Evolutionary conservation across 1,284 basidiomycete species (phyloP).

Genomic region (Austroboletus niveus): DNA sequence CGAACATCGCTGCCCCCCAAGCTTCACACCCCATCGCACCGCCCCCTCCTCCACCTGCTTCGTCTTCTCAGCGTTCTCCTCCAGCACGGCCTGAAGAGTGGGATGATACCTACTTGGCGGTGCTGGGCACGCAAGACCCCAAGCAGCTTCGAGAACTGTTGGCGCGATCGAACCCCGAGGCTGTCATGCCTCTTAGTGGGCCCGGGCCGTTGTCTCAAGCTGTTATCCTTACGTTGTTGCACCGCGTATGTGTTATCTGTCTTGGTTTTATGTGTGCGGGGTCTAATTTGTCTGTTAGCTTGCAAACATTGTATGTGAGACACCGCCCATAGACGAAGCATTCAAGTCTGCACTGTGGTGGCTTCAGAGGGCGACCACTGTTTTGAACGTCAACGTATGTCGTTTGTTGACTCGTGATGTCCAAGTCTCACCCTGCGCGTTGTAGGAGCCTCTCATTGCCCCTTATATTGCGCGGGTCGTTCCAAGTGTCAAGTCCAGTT

Average conservation of each 20-base stretch:
- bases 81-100: conserved; percentile 67
- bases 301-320: conserved; percentile 68
- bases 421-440: conserved; percentile 6
- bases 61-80: conserved; percentile 49
- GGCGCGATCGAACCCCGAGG: conserved; percentile 68
- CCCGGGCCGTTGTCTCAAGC: conserved; percentile 72
- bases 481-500: conserved; percentile 69
- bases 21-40: conserved; percentile 71
- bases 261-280: conserved; percentile 1
- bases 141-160: conserved; percentile 71
- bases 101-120: conserved; percentile 76
- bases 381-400: conserved; percentile 69
- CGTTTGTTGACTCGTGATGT: not conserved
- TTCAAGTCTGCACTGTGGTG: conserved; percentile 83
- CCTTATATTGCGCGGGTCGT: conserved; percentile 78
- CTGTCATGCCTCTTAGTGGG: conserved; percentile 73
- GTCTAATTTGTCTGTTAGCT: conserved; percentile 45
- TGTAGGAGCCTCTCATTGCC: conserved; percentile 73
- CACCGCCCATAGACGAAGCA: conserved; percentile 68
- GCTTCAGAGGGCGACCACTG: conserved; percentile 68
- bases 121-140: conserved; percentile 69
- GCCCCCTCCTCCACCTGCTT: conserved; percentile 54
- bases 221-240: conserved; percentile 75
- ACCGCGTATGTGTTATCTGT: conserved; percentile 54
- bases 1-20: conserved; percentile 67